These are phyloP conservation scores for Metahyphopichia silvanorum DNA, from an alignment of 805 yeast genomes.

Conservation along the genomic window DNA sequence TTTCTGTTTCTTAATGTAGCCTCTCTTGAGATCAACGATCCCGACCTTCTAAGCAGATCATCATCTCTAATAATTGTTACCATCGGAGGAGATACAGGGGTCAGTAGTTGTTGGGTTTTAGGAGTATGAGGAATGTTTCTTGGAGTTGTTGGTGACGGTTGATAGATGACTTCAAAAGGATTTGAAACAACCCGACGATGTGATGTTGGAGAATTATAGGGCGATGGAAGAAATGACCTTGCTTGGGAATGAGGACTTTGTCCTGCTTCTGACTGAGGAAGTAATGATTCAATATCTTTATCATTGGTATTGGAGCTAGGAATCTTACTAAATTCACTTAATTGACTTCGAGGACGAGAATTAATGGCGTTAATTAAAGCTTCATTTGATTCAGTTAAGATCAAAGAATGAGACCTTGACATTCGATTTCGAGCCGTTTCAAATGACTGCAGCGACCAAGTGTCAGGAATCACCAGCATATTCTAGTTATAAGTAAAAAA, in stretches of 20 bases:
- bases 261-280: background rate
- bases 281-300: background rate
- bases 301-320: constrained; percentile 2
- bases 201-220: too few species aligned
- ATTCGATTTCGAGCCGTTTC: constrained; percentile 7
- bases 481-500: too few species aligned
- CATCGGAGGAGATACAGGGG: constrained; percentile 14
- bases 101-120: constrained; percentile 4
- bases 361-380: constrained; percentile 2
- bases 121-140: constrained; percentile 1
- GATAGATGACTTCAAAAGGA: constrained; percentile 27
- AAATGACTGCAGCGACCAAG: constrained; percentile 11
- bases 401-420: constrained; percentile 3
- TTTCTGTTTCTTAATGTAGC: constrained; percentile 31
- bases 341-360: constrained; percentile 2
- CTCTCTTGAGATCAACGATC: constrained; percentile 26
- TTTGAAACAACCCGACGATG: constrained; percentile 16
- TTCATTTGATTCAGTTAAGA: constrained; percentile 1
- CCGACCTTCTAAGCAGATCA: constrained; percentile 15
- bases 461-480: constrained; percentile 3
- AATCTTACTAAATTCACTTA: background rate
- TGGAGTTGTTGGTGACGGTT: constrained; percentile 5
- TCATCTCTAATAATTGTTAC: constrained; percentile 22
- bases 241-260: too few species aligned
- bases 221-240: too few species aligned